Evolutionary conservation across 768 basidiomycete species (phyloP).

Genomic region (Serendipita indica): DNA sequence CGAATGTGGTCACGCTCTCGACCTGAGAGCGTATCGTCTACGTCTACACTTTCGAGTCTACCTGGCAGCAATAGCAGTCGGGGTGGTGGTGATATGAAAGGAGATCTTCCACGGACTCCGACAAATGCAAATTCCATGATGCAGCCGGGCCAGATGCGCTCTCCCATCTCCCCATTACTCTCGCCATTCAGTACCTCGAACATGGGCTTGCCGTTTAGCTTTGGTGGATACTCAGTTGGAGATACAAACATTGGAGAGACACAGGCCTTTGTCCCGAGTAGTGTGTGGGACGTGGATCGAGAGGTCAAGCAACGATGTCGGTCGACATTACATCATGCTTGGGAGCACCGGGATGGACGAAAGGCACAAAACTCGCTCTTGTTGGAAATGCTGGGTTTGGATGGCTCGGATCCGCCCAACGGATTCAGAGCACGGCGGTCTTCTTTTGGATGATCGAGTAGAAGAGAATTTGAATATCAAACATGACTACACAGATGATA

Average conservation of each 20-base stretch:
- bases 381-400: not conserved
- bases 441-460: too few relatives aligned
- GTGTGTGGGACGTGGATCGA: conserved; percentile 7
- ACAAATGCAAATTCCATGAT: not conserved
- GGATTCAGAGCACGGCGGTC: too few relatives aligned
- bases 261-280: not conserved
- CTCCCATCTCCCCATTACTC: not conserved
- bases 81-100: not conserved
- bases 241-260: not conserved
- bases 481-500: too few relatives aligned
- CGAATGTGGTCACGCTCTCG: conserved; percentile 1
- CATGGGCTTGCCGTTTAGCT: not conserved
- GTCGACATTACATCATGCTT: not conserved
- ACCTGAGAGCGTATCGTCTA: conserved; percentile 3
- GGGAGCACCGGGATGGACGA: not conserved
- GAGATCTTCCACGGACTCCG: not conserved
- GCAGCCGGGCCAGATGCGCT: not conserved
- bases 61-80: not conserved
- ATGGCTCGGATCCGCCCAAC: not conserved
- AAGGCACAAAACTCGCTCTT: not conserved
- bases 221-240: not conserved
- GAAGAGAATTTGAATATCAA: too few relatives aligned
- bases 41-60: conserved; percentile 1
- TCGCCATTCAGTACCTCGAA: not conserved
- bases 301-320: not conserved